Evolutionary conservation across 2,329 filamentous ascomycete genomes (phyloP).

Genomic region (Colletotrichum sp.): DNA sequence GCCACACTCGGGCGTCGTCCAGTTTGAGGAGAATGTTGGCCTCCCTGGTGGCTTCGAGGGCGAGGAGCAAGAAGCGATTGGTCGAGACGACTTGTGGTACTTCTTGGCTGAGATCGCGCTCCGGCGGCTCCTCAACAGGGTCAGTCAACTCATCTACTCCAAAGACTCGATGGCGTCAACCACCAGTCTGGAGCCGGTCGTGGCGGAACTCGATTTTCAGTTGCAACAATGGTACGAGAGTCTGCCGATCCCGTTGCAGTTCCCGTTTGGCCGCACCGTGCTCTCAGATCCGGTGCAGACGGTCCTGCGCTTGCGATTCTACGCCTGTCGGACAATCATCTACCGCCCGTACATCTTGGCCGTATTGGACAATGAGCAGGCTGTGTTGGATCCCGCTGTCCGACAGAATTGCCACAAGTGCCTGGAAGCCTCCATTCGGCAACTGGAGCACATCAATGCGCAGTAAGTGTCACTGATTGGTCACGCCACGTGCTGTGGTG

Average conservation of each 20-base stretch:
- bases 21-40: slow-evolving; percentile 81
- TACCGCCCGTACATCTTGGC: slow-evolving; percentile 84
- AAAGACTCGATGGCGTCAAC: slow-evolving; percentile 75
- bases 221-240: slow-evolving; percentile 86
- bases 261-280: slow-evolving; percentile 72
- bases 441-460: slow-evolving; percentile 78
- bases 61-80: slow-evolving; percentile 67
- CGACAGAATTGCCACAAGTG: slow-evolving; percentile 82
- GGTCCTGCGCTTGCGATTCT: slow-evolving; percentile 79
- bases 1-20: slow-evolving; percentile 82
- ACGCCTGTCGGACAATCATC: slow-evolving; percentile 85
- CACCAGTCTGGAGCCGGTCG: slow-evolving; percentile 76
- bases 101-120: slow-evolving; percentile 85
- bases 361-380: slow-evolving; percentile 78
- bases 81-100: slow-evolving; percentile 83
- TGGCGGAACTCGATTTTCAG: slow-evolving; percentile 82
- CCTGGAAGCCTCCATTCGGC: slow-evolving; percentile 78
- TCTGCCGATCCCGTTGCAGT: slow-evolving; percentile 76
- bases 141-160: slow-evolving; percentile 81
- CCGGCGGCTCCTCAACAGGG: slow-evolving; percentile 76
- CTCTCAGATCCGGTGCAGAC: slow-evolving; percentile 79
- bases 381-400: slow-evolving; percentile 73
- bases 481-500: slow-evolving; percentile 10
- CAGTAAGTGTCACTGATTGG: slow-evolving; percentile 60
- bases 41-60: slow-evolving; percentile 80